Evolutionary conservation across 2,329 filamentous ascomycete species (phyloP), one percentile per base, ranked within the genome.

Genomic region (Fusarium tjaetaba): DNA sequence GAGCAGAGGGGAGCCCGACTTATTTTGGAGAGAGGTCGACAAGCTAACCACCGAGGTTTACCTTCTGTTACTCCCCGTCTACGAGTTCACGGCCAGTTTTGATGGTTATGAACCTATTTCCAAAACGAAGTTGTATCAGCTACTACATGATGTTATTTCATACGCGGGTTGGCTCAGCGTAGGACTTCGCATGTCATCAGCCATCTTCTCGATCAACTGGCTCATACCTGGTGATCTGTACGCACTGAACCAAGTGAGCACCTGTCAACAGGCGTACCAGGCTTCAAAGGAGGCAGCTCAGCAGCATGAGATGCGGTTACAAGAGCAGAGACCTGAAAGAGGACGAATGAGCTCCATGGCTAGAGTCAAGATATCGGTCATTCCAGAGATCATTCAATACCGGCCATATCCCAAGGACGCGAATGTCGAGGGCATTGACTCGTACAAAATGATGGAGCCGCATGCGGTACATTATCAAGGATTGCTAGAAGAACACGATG

Each of bases 1-100:
- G 13, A 70, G 36, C 11, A 38, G 52, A 15, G 76, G 72, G 2
- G 48, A 71, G 3, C 79, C 81, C 10, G 72, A 75, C 9, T 49
- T 65, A 0, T 83, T 81, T 49, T 82, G 80, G 81, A 48, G 67
- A 2, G 61, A 77, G 28, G 79, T 83, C 7, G 80, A 82, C 55
- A 73, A 71, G 36, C 43, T 81, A 5, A 68, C 77, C 38, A 61
- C 61, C 10, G 73, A 72, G 45, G 74, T 76, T 22, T 48, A 77
- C 30, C 52, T 56, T 26, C 43, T 81, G 34, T 55, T 83, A 14
- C 49, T 78, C 5, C 79, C 79, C 9, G 56, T 77, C 4, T 77
- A 78, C 53, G 64, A 58, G 13, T 75, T 71, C 53, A 63, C 76
- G 3, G 65, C 59, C 24, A 61, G 76, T 20, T 61, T 68, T 22